These are phyloP conservation scores for Primulina tabacum DNA, from an alignment of 257 asterid species.

Conservation along the genomic window DNA sequence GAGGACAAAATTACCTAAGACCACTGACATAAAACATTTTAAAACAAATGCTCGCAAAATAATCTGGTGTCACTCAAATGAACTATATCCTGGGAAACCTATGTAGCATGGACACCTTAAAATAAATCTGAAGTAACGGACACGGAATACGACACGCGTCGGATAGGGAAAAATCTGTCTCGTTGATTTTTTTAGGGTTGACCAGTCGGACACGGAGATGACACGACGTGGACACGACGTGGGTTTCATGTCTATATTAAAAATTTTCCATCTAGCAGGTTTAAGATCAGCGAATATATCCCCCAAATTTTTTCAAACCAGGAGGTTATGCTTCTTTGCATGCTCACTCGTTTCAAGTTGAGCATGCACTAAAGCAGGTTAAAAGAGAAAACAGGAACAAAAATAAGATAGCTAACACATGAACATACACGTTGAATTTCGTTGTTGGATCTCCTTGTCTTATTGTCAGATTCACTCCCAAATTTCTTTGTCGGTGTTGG, in stretches of 20 bases:
- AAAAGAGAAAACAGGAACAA: slow-evolving; percentile 6
- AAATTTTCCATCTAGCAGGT: no score
- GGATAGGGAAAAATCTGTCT: no score
- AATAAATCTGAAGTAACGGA: no score
- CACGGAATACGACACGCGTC: no score
- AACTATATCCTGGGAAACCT: not conserved
- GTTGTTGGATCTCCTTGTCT: slow-evolving; percentile 54
- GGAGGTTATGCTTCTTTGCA: not conserved
- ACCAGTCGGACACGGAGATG: no score
- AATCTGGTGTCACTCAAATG: not conserved
- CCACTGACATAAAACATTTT: not conserved
- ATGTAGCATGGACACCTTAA: no score
- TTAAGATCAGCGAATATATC: no score
- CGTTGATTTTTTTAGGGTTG: no score
- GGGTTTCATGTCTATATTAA: no score
- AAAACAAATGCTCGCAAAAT: not conserved
- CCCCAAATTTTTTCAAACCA: not conserved
- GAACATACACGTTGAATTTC: slow-evolving; percentile 74
- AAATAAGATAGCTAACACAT: slow-evolving; percentile 3
- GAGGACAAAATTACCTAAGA: not conserved
- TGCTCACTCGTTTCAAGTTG: slow-evolving; percentile 1
- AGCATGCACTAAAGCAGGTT: slow-evolving; percentile 14
- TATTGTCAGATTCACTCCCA: slow-evolving; percentile 45
- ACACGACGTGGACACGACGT: no score
- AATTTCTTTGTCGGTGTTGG: slow-evolving; percentile 43